Percentiles rank a stretch among this genome's conserved stretches.
These are phyloP conservation scores for Nitzschia sp. DNA, from an alignment of 108 stramenopile genomes.

Conservation along the genomic window DNA sequence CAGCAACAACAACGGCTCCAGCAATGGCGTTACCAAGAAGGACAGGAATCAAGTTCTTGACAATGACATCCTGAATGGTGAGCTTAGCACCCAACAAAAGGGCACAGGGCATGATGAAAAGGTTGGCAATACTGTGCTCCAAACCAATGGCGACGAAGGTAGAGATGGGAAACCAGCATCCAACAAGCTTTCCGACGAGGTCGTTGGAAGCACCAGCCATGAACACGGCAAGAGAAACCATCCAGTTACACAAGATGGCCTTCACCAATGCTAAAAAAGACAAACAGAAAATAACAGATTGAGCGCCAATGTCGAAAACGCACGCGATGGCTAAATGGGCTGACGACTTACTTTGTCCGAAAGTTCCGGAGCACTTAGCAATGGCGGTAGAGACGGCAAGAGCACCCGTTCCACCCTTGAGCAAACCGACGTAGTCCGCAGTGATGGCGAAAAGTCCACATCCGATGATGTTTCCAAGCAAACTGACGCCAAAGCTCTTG, in stretches of 20 bases:
- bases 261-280: conserved; percentile 1
- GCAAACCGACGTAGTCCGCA: conserved; percentile 17
- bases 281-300: conserved; percentile 22
- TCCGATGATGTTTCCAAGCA: conserved; percentile 46
- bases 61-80: conserved; percentile 22
- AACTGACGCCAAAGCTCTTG: conserved; percentile 14
- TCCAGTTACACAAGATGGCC: conserved; percentile 53
- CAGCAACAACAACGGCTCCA: conserved; percentile 35
- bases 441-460: conserved; percentile 28
- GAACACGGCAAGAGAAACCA: conserved; percentile 54
- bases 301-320: neutral
- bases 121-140: conserved; percentile 71
- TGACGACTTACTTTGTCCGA: conserved; percentile 37
- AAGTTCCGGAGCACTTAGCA: conserved; percentile 27
- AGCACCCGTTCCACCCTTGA: conserved; percentile 24
- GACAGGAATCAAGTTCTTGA: conserved; percentile 36
- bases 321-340: neutral
- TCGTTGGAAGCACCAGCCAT: conserved; percentile 28
- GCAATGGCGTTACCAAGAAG: conserved; percentile 34
- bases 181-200: conserved; percentile 32
- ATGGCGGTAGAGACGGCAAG: conserved; percentile 18
- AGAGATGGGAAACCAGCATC: conserved; percentile 44
- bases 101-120: conserved; percentile 57
- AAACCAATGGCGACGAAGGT: conserved; percentile 49
- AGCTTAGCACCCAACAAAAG: conserved; percentile 24